Conservation (phyloP, 139 green algal species). For the Dunaliella primolecta region DNA sequence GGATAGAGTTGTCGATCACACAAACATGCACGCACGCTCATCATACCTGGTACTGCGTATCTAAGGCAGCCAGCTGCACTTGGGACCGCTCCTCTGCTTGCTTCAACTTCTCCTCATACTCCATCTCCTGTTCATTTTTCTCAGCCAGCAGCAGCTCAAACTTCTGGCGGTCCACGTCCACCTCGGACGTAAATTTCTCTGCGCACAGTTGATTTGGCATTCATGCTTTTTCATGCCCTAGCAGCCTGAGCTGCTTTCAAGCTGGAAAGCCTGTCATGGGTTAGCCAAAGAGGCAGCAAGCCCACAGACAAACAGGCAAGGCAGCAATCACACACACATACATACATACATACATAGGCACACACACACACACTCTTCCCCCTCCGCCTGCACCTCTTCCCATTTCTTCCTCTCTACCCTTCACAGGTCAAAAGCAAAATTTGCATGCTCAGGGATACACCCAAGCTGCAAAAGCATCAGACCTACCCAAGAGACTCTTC, state of each 20-base stretch:
- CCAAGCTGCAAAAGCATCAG: too few species aligned
- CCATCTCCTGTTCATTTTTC: conserved; percentile 72
- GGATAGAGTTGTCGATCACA: conserved; percentile 19
- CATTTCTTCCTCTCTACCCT: too few species aligned
- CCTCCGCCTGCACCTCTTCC: too few species aligned
- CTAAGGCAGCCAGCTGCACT: conserved; percentile 58
- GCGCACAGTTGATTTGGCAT: too few species aligned
- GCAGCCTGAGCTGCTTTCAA: too few species aligned
- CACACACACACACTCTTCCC: not conserved
- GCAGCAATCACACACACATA: not conserved
- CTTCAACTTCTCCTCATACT: conserved; percentile 81
- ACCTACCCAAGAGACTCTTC: too few species aligned
- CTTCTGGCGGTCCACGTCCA: conserved; percentile 67
- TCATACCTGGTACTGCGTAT: conserved; percentile 71
- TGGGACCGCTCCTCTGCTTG: conserved; percentile 57
- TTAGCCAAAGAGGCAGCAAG: too few species aligned
- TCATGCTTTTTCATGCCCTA: too few species aligned
- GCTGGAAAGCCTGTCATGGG: too few species aligned
- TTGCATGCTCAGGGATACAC: too few species aligned
- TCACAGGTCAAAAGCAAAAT: too few species aligned
- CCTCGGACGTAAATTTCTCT: conserved; percentile 71
- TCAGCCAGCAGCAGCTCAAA: conserved; percentile 74
- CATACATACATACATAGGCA: not conserved
- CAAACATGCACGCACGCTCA: not conserved
- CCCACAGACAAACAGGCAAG: too few species aligned